Evolutionary conservation across 1,284 basidiomycete species (phyloP).

Genomic region (Heterobasidion annosum): DNA sequence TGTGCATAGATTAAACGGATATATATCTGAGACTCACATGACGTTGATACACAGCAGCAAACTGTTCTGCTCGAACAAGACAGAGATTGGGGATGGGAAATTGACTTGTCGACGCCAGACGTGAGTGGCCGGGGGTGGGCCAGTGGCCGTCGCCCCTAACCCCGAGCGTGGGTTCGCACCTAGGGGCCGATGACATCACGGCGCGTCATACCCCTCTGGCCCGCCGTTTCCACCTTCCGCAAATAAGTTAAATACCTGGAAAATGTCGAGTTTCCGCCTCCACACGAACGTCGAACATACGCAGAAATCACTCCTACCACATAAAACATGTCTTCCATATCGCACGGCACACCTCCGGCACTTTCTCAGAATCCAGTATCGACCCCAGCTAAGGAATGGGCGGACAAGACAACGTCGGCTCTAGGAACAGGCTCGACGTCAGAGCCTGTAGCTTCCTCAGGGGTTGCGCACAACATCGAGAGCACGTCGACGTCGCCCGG

Average conservation of each 20-base stretch:
- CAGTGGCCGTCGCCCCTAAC: not conserved
- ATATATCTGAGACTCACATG: too few relatives aligned
- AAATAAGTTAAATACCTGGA: too few relatives aligned
- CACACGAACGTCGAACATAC: too few relatives aligned
- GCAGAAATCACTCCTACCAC: too few relatives aligned
- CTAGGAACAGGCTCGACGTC: not conserved
- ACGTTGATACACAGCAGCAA: too few relatives aligned
- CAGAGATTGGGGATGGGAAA: too few relatives aligned
- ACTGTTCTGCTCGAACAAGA: too few relatives aligned
- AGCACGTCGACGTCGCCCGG: not conserved
- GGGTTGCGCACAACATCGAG: not conserved
- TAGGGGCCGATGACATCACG: not conserved
- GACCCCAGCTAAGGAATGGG: slow-evolving; percentile 4
- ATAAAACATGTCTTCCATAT: not conserved
- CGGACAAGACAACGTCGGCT: not conserved
- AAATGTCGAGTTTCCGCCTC: too few relatives aligned
- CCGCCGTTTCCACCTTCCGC: not conserved
- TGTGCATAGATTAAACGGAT: too few relatives aligned
- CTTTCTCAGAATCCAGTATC: not conserved
- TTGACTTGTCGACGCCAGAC: too few relatives aligned
- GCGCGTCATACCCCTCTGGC: not conserved
- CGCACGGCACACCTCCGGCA: not conserved
- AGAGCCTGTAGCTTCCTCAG: not conserved
- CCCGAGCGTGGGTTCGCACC: not conserved
- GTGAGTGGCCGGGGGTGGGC: not conserved